Evolutionary conservation across 2,329 filamentous ascomycete genomes (phyloP).

Genomic region (Pleoardoris graminearum): DNA sequence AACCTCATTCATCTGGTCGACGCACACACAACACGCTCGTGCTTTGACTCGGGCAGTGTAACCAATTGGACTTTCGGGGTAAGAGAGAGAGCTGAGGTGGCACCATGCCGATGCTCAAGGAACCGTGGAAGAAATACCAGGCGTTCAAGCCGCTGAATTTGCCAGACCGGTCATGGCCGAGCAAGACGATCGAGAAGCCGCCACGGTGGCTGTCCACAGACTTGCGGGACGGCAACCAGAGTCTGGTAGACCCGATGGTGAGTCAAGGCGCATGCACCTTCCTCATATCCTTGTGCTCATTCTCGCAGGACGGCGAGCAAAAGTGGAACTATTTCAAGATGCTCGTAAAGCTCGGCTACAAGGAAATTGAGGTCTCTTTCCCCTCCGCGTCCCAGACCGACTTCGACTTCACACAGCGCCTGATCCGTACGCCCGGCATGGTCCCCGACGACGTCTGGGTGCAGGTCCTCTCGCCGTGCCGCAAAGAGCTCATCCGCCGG

Average conservation of each 20-base stretch:
- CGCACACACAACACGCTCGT: neutral
- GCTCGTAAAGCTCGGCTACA: constrained; percentile 90
- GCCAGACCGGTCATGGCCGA: constrained; percentile 79
- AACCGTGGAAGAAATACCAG: constrained; percentile 77
- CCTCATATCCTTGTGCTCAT: constrained; percentile 12
- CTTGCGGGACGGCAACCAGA: constrained; percentile 91
- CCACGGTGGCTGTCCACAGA: constrained; percentile 91
- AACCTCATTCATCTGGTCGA: neutral
- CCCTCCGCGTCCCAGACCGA: constrained; percentile 93
- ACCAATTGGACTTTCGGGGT: neutral
- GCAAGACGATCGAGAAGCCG: constrained; percentile 78
- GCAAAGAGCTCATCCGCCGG: constrained; percentile 84
- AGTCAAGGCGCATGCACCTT: constrained; percentile 25
- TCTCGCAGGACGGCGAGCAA: constrained; percentile 78
- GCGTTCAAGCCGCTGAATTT: constrained; percentile 68
- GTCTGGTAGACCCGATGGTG: constrained; percentile 90
- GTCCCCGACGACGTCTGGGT: constrained; percentile 89
- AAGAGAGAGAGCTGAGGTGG: neutral
- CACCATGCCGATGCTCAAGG: constrained; percentile 63
- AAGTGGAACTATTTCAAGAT: constrained; percentile 96
- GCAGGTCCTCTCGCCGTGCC: constrained; percentile 89
- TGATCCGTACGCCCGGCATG: constrained; percentile 81
- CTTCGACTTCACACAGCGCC: constrained; percentile 87
- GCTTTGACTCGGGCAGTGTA: neutral
- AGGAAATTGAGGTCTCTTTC: constrained; percentile 96